Conservation (phyloP, 805 yeast species). For the Jamesozyma spencerorum region DNA sequence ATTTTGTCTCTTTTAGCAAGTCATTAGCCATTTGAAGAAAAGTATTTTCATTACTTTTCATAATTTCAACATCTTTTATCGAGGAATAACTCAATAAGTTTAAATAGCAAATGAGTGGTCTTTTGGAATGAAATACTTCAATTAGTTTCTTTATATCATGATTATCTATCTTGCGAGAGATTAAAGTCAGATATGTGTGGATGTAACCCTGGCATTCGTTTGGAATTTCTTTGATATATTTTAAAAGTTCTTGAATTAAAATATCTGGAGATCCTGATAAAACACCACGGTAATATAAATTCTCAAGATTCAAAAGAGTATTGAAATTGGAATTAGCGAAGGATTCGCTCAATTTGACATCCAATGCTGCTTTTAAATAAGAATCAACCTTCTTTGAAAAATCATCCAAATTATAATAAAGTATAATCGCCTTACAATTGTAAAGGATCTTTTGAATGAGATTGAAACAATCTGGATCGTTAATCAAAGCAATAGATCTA, state of each 20-base stretch:
- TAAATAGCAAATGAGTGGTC: slow-evolving; percentile 7
- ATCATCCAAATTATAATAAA: slow-evolving; percentile 10
- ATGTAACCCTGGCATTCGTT: slow-evolving; percentile 19
- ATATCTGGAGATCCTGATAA: slow-evolving; percentile 1
- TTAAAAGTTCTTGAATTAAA: slow-evolving; percentile 7
- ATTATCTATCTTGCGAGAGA: slow-evolving; percentile 12
- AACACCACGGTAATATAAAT: slow-evolving; percentile 15
- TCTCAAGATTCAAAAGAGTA: slow-evolving; percentile 19
- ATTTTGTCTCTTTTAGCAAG: slow-evolving; percentile 24
- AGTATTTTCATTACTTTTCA: slow-evolving; percentile 9
- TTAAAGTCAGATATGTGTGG: slow-evolving; percentile 17
- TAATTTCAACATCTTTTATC: neutral
- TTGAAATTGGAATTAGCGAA: neutral
- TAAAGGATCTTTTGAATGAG: slow-evolving; percentile 13
- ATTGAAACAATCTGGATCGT: slow-evolving; percentile 4
- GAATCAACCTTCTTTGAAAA: slow-evolving; percentile 4
- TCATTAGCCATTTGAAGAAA: slow-evolving; percentile 11
- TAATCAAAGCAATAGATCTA: slow-evolving; percentile 5
- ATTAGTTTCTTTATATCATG: neutral
- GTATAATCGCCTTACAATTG: slow-evolving; percentile 14
- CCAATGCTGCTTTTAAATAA: slow-evolving; percentile 6
- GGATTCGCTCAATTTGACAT: slow-evolving; percentile 1
- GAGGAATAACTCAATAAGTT: slow-evolving; percentile 1
- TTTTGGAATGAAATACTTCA: neutral
- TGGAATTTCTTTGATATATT: slow-evolving; percentile 14